These are phyloP conservation scores for Aspergillus costaricaensis DNA, from an alignment of 2,329 filamentous ascomycete genomes.

Conservation along the genomic window DNA sequence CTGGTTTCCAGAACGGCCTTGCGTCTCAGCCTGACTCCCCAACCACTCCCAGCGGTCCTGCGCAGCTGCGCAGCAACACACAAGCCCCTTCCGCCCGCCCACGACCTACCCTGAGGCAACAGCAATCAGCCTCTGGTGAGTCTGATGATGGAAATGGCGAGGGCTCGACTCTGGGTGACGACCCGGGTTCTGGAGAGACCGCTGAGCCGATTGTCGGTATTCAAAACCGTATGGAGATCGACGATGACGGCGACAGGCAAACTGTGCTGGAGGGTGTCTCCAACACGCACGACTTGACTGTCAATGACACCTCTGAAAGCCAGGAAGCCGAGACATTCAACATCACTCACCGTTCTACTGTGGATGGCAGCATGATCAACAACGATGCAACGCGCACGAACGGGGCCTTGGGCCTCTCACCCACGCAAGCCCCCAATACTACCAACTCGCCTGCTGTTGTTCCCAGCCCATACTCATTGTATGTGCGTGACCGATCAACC, in stretches of 20 bases:
- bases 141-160: conserved; percentile 84
- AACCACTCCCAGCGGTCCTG: conserved; percentile 75
- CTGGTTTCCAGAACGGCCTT: conserved; percentile 67
- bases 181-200: conserved; percentile 50
- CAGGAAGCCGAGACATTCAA: conserved; percentile 90
- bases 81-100: conserved; percentile 61
- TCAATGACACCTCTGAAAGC: conserved; percentile 78
- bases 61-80: conserved; percentile 59
- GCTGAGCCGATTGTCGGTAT: conserved; percentile 75
- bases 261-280: conserved; percentile 72
- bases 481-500: conserved; percentile 73
- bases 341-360: conserved; percentile 80
- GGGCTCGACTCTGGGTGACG: conserved; percentile 74
- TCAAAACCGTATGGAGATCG: conserved; percentile 78
- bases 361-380: conserved; percentile 83
- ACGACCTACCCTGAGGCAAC: conserved; percentile 84
- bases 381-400: conserved; percentile 67
- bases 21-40: conserved; percentile 91
- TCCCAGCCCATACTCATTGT: conserved; percentile 72
- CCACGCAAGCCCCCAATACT: conserved; percentile 61
- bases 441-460: conserved; percentile 73
- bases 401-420: conserved; percentile 71
- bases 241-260: conserved; percentile 82
- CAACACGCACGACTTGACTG: conserved; percentile 71
- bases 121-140: conserved; percentile 82